phyloP scores from a whole-genome alignment of 2,329 filamentous ascomycete species.

The Dryadomyces sulphureus region DNA sequence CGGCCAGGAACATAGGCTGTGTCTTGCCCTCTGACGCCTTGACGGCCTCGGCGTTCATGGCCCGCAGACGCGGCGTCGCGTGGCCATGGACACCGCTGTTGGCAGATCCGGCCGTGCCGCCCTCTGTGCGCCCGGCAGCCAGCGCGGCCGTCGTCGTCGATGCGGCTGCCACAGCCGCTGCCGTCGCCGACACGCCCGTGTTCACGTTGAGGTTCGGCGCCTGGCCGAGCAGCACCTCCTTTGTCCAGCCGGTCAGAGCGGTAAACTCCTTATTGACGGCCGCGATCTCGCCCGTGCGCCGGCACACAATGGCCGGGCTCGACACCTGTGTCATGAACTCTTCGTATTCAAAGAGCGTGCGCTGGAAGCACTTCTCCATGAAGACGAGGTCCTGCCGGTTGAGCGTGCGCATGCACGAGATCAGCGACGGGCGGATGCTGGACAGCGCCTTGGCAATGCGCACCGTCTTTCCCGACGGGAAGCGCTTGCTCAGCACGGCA shows the following conservation, averaged over 20 bases:
- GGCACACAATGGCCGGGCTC: constrained; percentile 81
- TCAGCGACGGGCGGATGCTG: constrained; percentile 83
- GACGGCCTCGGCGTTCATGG: constrained; percentile 15
- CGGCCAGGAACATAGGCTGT: constrained; percentile 78
- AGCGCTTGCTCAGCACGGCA: constrained; percentile 62
- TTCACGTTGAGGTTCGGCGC: constrained; percentile 82
- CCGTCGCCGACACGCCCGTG: constrained; percentile 30
- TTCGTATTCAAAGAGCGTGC: constrained; percentile 83
- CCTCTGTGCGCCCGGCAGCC: not conserved
- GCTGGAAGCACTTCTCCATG: constrained; percentile 94
- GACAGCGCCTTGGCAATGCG: constrained; percentile 78
- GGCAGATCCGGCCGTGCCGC: not conserved
- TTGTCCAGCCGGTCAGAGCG: constrained; percentile 89
- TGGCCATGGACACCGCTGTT: not conserved
- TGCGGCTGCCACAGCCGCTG: not conserved
- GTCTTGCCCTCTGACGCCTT: constrained; percentile 32
- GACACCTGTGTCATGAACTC: constrained; percentile 80
- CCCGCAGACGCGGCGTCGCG: constrained; percentile 36
- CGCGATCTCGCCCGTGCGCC: constrained; percentile 87
- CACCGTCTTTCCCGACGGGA: constrained; percentile 60
- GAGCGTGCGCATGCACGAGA: constrained; percentile 79
- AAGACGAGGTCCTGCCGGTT: constrained; percentile 83
- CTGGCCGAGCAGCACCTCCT: constrained; percentile 75
- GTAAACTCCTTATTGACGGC: constrained; percentile 93
- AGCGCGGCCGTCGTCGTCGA: not conserved